phyloP scores from a whole-genome alignment of 495 filamentous ascomycete genomes.

The Saxophila tyrrhenica region DNA sequence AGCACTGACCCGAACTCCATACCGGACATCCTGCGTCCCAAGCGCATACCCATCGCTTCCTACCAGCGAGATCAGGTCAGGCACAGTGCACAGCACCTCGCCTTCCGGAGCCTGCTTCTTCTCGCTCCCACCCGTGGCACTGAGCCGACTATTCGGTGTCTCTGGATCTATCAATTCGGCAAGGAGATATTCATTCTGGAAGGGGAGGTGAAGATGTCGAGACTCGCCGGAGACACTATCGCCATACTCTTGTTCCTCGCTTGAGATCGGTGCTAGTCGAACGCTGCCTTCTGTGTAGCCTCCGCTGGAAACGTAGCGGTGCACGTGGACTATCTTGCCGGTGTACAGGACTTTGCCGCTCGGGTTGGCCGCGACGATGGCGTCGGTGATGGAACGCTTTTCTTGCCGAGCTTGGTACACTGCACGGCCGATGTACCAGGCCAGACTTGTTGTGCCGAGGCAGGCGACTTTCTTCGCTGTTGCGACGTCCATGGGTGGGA shows the following conservation, averaged over 20 bases:
- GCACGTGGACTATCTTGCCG: conserved; percentile 50
- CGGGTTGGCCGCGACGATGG: background rate
- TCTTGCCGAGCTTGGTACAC: background rate
- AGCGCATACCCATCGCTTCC: conserved; percentile 37
- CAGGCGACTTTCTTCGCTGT: background rate
- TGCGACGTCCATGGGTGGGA: background rate
- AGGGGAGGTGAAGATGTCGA: conserved; percentile 40
- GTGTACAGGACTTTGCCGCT: conserved; percentile 43
- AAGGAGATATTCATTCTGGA: conserved; percentile 56
- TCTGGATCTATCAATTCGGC: conserved; percentile 28
- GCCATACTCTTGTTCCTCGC: conserved; percentile 18
- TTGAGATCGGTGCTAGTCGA: conserved; percentile 36
- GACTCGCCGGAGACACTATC: conserved; percentile 20
- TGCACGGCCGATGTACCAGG: background rate
- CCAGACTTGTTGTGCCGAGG: background rate
- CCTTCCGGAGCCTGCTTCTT: conserved; percentile 23
- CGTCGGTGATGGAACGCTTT: background rate
- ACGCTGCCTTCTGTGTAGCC: conserved; percentile 30
- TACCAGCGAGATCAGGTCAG: conserved; percentile 43
- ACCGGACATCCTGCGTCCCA: conserved; percentile 49
- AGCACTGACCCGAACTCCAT: conserved; percentile 45
- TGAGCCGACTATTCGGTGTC: background rate
- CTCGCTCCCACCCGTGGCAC: conserved; percentile 17
- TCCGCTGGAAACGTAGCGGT: conserved; percentile 27
- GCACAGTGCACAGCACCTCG: conserved; percentile 41